Conservation (phyloP, 2,329 filamentous ascomycete species). For the Arthrobotrys pseudoclavata region DNA sequence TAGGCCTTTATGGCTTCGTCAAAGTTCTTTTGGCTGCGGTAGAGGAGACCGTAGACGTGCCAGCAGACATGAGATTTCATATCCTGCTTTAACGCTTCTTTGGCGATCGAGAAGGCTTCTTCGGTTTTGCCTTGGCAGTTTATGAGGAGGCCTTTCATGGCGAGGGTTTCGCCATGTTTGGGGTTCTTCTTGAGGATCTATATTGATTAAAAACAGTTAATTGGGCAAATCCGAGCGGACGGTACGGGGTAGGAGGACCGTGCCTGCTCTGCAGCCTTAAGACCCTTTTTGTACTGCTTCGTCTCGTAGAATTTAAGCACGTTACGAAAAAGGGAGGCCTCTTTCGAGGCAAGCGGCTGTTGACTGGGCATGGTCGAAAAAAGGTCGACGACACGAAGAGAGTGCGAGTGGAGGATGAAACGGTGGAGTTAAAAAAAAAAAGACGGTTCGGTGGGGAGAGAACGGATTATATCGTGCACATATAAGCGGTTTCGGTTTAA, state of each 20-base stretch:
- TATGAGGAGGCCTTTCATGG: slow-evolving; percentile 98
- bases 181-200: slow-evolving; percentile 93
- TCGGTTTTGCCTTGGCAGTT: slow-evolving; percentile 92
- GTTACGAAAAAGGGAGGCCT: slow-evolving; percentile 92
- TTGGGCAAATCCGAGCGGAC: neutral
- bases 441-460: slow-evolving; percentile 5
- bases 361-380: slow-evolving; percentile 44
- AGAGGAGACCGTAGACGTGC: slow-evolving; percentile 97
- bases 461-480: slow-evolving; percentile 53
- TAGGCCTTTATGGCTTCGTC: slow-evolving; percentile 99
- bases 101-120: slow-evolving; percentile 93
- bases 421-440: slow-evolving; percentile 16
- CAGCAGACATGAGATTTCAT: slow-evolving; percentile 99
- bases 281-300: slow-evolving; percentile 97
- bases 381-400: slow-evolving; percentile 7
- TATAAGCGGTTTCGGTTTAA: slow-evolving; percentile 43
- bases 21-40: slow-evolving; percentile 94
- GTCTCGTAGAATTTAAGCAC: slow-evolving; percentile 97
- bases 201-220: neutral
- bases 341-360: slow-evolving; percentile 74
- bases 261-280: slow-evolving; percentile 84
- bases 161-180: slow-evolving; percentile 96
- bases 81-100: slow-evolving; percentile 90
- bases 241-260: neutral
- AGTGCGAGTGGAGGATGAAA: slow-evolving; percentile 1